Conservation (phyloP, 805 yeast genomes). For the Lipomyces chichibuensis region DNA sequence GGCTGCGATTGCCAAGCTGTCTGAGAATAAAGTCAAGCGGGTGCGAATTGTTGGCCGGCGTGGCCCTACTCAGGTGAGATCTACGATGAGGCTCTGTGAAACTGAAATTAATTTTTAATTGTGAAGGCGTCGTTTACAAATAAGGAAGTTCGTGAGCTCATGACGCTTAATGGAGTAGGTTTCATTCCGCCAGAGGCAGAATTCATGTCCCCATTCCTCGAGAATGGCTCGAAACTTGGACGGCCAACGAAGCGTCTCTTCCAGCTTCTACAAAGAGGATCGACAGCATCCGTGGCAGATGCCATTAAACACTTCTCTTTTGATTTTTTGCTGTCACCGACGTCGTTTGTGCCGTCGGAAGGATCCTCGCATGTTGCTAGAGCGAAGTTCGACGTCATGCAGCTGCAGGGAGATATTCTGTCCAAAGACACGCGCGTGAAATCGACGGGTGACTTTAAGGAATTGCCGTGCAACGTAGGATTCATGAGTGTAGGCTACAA, state of each 20-base stretch:
- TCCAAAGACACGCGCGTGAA: conserved; percentile 48
- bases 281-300: conserved; percentile 41
- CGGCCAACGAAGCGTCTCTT: conserved; percentile 68
- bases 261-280: conserved; percentile 61
- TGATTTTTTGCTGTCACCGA: conserved; percentile 70
- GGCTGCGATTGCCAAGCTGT: conserved; percentile 59
- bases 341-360: conserved; percentile 47
- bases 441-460: conserved; percentile 46
- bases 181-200: conserved; percentile 54
- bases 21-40: conserved; percentile 56
- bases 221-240: conserved; percentile 44
- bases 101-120: background rate
- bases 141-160: conserved; percentile 84
- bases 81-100: background rate
- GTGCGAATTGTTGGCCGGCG: conserved; percentile 83
- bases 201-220: conserved; percentile 40
- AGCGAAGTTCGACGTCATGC: conserved; percentile 41
- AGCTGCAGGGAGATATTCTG: conserved; percentile 53
- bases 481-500: conserved; percentile 84
- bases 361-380: background rate
- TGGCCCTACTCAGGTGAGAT: conserved; percentile 62
- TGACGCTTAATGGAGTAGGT: conserved; percentile 59
- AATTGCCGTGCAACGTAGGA: conserved; percentile 60
- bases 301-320: conserved; percentile 60
- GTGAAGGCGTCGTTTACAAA: conserved; percentile 67